Conservation (phyloP, 1,139 yeast species). For the Geotrichum phurueaensis region DNA sequence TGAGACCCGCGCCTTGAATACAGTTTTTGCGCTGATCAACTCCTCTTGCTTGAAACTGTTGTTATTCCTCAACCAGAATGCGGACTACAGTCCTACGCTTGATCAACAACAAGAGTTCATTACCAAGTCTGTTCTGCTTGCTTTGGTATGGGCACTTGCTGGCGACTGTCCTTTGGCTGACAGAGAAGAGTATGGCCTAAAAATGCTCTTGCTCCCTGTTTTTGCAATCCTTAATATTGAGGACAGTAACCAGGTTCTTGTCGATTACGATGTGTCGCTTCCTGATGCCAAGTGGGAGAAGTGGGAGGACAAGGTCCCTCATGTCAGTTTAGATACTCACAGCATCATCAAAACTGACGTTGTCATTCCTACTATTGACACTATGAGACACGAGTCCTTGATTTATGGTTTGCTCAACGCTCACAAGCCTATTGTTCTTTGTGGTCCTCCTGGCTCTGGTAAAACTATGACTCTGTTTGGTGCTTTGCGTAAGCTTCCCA, state of each 20-base stretch:
- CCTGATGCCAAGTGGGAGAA: slow-evolving; percentile 49
- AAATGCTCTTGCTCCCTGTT: slow-evolving; percentile 30
- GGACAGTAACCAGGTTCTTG: slow-evolving; percentile 19
- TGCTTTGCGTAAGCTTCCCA: slow-evolving; percentile 54
- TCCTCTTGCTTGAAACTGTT: slow-evolving; percentile 25
- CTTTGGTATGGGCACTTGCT: slow-evolving; percentile 62
- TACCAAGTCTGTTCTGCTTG: slow-evolving; percentile 40
- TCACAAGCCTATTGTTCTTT: slow-evolving; percentile 60
- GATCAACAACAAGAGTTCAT: slow-evolving; percentile 33
- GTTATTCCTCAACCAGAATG: slow-evolving; percentile 23
- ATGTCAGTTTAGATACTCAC: slow-evolving; percentile 53
- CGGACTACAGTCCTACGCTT: slow-evolving; percentile 27
- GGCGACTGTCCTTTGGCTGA: slow-evolving; percentile 50
- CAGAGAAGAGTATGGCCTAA: slow-evolving; percentile 40
- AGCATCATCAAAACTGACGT: slow-evolving; percentile 57
- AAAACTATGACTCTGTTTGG: slow-evolving; percentile 86
- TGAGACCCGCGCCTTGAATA: slow-evolving; percentile 38
- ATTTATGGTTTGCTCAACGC: slow-evolving; percentile 54
- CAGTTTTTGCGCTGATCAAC: slow-evolving; percentile 35
- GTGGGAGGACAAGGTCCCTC: slow-evolving; percentile 44
- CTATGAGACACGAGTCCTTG: slow-evolving; percentile 58
- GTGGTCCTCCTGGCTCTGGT: slow-evolving; percentile 98
- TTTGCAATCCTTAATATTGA: slow-evolving; percentile 23
- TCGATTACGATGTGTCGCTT: slow-evolving; percentile 46
- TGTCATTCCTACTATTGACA: slow-evolving; percentile 76